Base-by-base conservation (phyloP, 345 rosid genomes). In the Draba incana region DNA sequence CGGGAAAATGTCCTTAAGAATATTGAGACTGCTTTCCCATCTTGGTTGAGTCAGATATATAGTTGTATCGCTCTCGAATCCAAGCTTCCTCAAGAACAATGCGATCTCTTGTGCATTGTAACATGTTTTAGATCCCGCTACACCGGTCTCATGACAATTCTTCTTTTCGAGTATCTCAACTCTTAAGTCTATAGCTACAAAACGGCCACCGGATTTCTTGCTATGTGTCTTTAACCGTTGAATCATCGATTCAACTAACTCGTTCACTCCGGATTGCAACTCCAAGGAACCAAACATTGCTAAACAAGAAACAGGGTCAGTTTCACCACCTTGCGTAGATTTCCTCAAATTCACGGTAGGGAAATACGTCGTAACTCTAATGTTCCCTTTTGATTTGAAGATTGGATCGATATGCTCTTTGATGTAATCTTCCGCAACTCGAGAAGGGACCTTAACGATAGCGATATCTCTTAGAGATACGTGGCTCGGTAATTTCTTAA, bases 31-130 rank as follows among this genome's bases (percentile, higher is more conserved):
- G 71, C 78, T 80, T 63, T 84, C 93, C 99, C 99, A 94, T 77
- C 93, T 86, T n/a, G 98, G 83, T 64, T 94, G 98, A 64, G 99
- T 94, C 47, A 91, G 68, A 70, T 91, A 94, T 76, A 94, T 77
- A 14, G 86, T 83, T 15, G 97, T 94, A 38, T 89, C 97, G 25
- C 81, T 84, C 57, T 69, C 77, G 35, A 85, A 89, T 57, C 98
- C 96, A 24, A 88, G 72, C 86, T 94, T 91, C 79, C 94, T 85
- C 82, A 94, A 77, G 75, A 94, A 91, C 10, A 87, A 51, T 0
- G 87, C 89, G 48, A 92, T 82, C 79, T 91, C 97, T 64, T 88
- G 93, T 12, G 93, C 85, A 67, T 72, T 81, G 62, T 82, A 94
- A 70, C 99, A 94, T 47, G 84, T 85, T 71, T 94, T 94, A 64